Percentiles rank a stretch among this genome's conserved stretches.
phyloP scores from a whole-genome alignment of 2,329 filamentous ascomycete genomes.

The Beauveria scarabaeidicola region DNA sequence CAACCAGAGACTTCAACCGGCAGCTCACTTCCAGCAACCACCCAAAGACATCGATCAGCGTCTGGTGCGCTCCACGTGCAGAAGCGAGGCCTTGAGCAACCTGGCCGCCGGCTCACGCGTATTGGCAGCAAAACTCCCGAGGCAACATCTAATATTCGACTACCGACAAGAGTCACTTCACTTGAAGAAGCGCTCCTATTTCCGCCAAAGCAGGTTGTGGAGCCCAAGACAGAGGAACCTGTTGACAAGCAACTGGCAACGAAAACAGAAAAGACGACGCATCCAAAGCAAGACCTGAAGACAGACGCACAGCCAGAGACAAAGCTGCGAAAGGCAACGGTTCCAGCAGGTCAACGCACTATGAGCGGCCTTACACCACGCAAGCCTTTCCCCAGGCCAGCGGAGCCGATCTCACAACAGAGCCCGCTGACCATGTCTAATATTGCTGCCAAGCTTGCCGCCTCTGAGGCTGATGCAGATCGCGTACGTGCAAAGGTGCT shows the following conservation, averaged over 20 bases:
- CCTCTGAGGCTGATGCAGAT: slow-evolving; percentile 56
- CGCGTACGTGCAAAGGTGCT: slow-evolving; percentile 54
- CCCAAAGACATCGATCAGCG: background rate
- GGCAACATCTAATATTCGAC: background rate
- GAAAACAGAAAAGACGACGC: background rate
- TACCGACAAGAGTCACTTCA: background rate
- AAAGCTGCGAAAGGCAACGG: background rate
- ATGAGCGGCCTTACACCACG: slow-evolving; percentile 24
- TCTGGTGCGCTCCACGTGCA: background rate
- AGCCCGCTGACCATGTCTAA: slow-evolving; percentile 52
- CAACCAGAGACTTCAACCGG: background rate
- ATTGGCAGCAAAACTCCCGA: background rate
- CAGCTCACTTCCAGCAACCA: background rate
- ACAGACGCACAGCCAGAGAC: background rate
- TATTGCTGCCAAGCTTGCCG: slow-evolving; percentile 55
- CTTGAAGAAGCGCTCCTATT: background rate
- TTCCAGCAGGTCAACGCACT: background rate
- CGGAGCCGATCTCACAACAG: slow-evolving; percentile 37
- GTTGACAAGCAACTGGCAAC: background rate
- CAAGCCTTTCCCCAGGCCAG: slow-evolving; percentile 13
- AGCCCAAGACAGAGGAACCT: background rate
- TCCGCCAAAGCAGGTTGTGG: background rate
- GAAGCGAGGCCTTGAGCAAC: slow-evolving; percentile 4
- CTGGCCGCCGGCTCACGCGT: background rate
- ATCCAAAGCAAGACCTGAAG: background rate